Conservation (phyloP, 108 stramenopile genomes). For the Cyclotella baltica region DNA sequence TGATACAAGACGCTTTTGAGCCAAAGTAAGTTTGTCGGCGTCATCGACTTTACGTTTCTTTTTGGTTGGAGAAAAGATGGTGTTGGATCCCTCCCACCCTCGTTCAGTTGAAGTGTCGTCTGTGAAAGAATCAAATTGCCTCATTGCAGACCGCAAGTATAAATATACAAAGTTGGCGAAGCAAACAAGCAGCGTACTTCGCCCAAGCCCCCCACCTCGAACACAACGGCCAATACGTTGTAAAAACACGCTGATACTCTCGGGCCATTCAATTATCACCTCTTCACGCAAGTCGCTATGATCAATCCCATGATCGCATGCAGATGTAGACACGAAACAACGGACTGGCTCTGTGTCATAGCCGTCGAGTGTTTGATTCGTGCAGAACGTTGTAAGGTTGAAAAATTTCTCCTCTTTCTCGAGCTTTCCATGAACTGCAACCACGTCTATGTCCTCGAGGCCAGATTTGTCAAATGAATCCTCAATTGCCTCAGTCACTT, state of each 20-base stretch:
- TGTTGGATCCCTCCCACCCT: neutral
- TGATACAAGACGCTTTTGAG: too few species aligned
- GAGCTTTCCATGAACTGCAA: too few species aligned
- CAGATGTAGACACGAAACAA: neutral
- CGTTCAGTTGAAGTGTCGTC: neutral
- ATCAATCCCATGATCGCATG: neutral
- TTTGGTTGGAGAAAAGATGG: neutral
- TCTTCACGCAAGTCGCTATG: neutral
- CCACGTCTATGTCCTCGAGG: too few species aligned
- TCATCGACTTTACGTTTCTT: neutral
- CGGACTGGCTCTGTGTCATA: neutral
- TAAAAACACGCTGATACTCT: neutral
- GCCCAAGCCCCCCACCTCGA: neutral
- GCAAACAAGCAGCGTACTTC: neutral
- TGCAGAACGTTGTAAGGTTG: too few species aligned
- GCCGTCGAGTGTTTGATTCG: too few species aligned
- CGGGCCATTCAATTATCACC: neutral
- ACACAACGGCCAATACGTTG: neutral
- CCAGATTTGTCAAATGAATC: too few species aligned
- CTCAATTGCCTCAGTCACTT: too few species aligned
- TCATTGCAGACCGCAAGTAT: neutral
- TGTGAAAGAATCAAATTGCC: neutral
- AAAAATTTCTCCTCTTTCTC: too few species aligned
- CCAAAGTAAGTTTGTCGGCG: neutral
- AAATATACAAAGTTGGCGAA: neutral